A percentile compares a stretch with the other conserved stretches of the same genome.
Evolutionary conservation across 2,329 filamentous ascomycete genomes (phyloP).

Genomic region (Xylaria multiplex): DNA sequence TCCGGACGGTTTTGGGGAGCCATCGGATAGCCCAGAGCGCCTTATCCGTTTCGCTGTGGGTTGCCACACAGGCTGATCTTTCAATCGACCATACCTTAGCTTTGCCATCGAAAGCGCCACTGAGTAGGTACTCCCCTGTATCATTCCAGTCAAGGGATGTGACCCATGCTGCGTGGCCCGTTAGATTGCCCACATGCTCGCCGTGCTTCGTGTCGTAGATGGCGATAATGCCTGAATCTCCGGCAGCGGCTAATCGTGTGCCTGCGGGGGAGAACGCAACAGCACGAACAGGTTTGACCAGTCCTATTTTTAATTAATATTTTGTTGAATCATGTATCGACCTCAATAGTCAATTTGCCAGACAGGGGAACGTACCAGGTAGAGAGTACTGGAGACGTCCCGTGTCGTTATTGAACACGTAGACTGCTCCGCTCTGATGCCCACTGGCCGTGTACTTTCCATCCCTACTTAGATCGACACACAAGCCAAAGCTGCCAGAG

Average conservation of each 20-base stretch:
- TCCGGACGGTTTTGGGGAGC: conserved; percentile 77
- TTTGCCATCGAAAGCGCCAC: conserved; percentile 90
- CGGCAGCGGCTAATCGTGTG: conserved; percentile 86
- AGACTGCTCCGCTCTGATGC: conserved; percentile 90
- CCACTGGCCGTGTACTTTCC: conserved; percentile 89
- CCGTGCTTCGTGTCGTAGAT: conserved; percentile 93
- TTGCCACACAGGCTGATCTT: conserved; percentile 84
- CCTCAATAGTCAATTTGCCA: not conserved
- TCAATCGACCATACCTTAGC: conserved; percentile 97
- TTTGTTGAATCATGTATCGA: conserved; percentile 23
- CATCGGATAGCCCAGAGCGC: conserved; percentile 85
- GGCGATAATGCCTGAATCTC: conserved; percentile 87
- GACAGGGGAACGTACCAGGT: conserved; percentile 65
- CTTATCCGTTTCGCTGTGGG: conserved; percentile 89
- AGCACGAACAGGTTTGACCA: conserved; percentile 85
- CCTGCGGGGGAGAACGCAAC: conserved; percentile 89
- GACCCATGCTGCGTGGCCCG: conserved; percentile 81
- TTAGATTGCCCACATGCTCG: conserved; percentile 87
- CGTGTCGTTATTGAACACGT: conserved; percentile 94
- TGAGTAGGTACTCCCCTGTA: conserved; percentile 90
- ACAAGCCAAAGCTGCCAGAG: conserved; percentile 89
- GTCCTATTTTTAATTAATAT: conserved; percentile 61
- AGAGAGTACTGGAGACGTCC: conserved; percentile 87
- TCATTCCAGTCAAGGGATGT: conserved; percentile 92
- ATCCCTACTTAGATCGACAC: conserved; percentile 82